Percentiles rank a stretch among this genome's conserved stretches.
Evolutionary conservation across 1,139 yeast genomes (phyloP).

Genomic region (Hansenula lynferdii): DNA sequence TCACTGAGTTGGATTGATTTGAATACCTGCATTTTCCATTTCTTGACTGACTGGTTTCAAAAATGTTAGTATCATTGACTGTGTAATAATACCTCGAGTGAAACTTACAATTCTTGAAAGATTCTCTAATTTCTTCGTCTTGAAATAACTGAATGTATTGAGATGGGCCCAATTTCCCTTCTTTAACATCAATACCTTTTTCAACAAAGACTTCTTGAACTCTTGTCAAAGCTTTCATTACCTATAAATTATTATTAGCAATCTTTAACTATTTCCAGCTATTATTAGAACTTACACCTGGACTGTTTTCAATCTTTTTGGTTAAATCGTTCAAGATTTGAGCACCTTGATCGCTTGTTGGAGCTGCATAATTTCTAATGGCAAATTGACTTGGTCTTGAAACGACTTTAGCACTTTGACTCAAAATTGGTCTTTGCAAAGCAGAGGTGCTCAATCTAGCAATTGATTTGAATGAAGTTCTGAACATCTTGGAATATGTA

Average conservation of each 20-base stretch:
- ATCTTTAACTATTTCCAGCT: no score
- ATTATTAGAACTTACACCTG: background rate
- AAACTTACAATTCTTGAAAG: background rate
- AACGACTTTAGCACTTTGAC: background rate
- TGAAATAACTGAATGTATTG: background rate
- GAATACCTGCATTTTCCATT: background rate
- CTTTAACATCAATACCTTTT: background rate
- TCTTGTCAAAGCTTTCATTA: background rate
- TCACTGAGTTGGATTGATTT: background rate
- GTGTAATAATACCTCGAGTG: no score
- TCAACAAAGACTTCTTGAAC: background rate
- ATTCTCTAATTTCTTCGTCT: background rate
- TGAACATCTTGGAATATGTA: background rate
- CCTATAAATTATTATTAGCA: background rate
- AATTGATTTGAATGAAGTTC: background rate
- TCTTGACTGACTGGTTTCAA: background rate
- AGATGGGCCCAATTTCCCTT: background rate
- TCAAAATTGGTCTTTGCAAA: background rate
- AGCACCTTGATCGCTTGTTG: background rate
- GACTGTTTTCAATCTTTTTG: background rate
- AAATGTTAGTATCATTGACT: background rate
- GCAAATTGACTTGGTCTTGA: background rate
- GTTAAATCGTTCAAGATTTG: background rate
- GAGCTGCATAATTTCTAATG: conserved; percentile 3
- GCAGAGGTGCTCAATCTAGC: background rate